Evolutionary conservation across 805 yeast genomes (phyloP), one percentile per base, ranked within the genome.

Genomic region (Clavispora vitiphila): DNA sequence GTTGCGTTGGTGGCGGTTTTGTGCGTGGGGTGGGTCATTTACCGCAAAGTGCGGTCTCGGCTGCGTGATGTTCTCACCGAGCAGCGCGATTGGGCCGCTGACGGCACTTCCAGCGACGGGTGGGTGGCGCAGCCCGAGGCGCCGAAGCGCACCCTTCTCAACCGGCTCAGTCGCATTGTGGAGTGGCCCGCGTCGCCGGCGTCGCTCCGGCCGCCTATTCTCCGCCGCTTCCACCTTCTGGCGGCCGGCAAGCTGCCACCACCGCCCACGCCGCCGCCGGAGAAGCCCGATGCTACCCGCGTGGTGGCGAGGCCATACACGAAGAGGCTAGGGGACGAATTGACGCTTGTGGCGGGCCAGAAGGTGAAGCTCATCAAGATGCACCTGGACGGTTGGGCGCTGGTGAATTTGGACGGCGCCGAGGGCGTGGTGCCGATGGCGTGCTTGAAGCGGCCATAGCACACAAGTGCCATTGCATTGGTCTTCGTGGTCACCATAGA

Each of bases 361-460:
- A 43, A 45, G 20, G 67, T 64, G 2, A 26, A 40, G 7, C 39
- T 65, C 3, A 37, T 54, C 20, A 52, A 54, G 19, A 49, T 46
- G 5, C 64, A 60, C 42, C 45, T 61, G 10, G 72, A 67, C 37
- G 71, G 70, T 3, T 69, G 74, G 74, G 66, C 69, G 44, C 53
- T 54, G 15, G 64, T 65, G 14, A 54, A 50, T 22, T 8, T 51
- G 15, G 50, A 50, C 11, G 47, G 42, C 1, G 47, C 43, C 11
- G 42, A 40, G 8, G 73, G 74, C 2, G 57, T 67, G 47, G 62
- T 66, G 3, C 74, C 74, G 0, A 48, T 50, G 32, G 42, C 56
- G 34, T 61, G 66, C 46, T 47, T 65, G 19, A 47, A 47, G 32
- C 19, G 31, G 18, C 30, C 31, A n/a, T 27, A 27, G 31, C n/a